Conservation (phyloP, 768 basidiomycete genomes). For the Mycena sanguinolenta region DNA sequence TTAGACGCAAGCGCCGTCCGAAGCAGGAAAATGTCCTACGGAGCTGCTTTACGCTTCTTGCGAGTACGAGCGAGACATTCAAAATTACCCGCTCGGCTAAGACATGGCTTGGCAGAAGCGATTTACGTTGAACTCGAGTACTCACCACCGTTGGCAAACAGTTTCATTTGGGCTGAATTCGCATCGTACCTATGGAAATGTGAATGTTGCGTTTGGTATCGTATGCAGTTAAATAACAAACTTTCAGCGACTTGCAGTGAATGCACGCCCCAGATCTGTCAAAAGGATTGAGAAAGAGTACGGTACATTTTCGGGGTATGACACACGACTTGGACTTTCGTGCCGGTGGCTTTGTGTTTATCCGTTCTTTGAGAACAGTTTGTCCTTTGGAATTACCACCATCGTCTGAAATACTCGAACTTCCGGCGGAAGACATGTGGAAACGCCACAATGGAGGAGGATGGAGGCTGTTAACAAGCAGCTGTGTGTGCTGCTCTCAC, state of each 20-base stretch:
- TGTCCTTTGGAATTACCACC: conserved; percentile 17
- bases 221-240: conserved; percentile 37
- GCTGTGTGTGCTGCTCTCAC: conserved; percentile 19
- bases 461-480: conserved; percentile 31
- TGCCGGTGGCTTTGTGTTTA: conserved; percentile 1
- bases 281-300: not conserved
- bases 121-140: not conserved
- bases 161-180: conserved; percentile 60
- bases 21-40: conserved; percentile 51
- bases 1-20: conserved; percentile 3
- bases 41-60: conserved; percentile 71
- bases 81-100: conserved; percentile 55
- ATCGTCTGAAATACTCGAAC: conserved; percentile 20
- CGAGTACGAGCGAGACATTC: conserved; percentile 61
- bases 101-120: not conserved
- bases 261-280: conserved; percentile 65
- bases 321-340: conserved; percentile 23
- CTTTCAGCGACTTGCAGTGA: conserved; percentile 71
- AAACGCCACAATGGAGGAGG: not conserved
- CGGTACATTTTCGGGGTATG: not conserved
- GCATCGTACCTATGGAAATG: conserved; percentile 62
- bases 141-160: conserved; percentile 60
- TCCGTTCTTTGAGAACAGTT: not conserved
- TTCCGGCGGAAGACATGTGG: conserved; percentile 9
- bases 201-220: not conserved